Evolutionary conservation across 306 rosid species (phyloP), one percentile per base, ranked within the genome.

Genomic region (Astragalus membranaceus): DNA sequence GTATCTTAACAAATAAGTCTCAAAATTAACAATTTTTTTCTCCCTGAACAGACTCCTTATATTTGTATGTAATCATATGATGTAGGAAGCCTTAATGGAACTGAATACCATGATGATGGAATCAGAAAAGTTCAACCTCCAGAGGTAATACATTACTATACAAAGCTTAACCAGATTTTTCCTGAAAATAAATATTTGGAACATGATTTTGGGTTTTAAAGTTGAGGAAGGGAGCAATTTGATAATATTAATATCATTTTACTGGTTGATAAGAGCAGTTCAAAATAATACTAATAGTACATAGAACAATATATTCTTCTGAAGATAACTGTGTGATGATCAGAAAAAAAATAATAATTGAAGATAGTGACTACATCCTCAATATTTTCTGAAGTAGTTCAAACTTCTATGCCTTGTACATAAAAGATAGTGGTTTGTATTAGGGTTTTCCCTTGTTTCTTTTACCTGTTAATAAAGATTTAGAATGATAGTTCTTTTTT

Each of bases 61-160:
- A 13, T 59, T 46, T 59, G 44, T 72, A 57, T 67, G 43, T 44
- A 41, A 43, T 60, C 23, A 55, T 51, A 16, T 54, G 43, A 48
- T 85, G 87, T 81, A 92, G 93, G 84, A 74, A 75, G 79, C 65
- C 72, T 71, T 69, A 68, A 69, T 49, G 44, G 76, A 65, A 79
- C 72, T 69, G 85, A 79, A 49, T 76, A 16, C 70, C 65, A 59
- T 33, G 77, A 54, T 57, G 80, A 74, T 70, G 86, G 57, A 61
- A 75, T 78, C 17, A 70, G 61, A 77, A 33, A 23, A 37, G 70
- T 58, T 65, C 85, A 80, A 70, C 66, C 87, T 68, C 79, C 77
- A 2, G 74, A 87, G 98, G 98, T 94, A 88, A 77, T 65, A 42
- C 15, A 78, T 55, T 57, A 23, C 60, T 35, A 54, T 30, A 67